A percentile compares a stretch with the other conserved stretches of the same genome.
These are phyloP conservation scores for Taphrina wiesneri DNA, from an alignment of 1,139 yeast genomes.

Conservation along the genomic window DNA sequence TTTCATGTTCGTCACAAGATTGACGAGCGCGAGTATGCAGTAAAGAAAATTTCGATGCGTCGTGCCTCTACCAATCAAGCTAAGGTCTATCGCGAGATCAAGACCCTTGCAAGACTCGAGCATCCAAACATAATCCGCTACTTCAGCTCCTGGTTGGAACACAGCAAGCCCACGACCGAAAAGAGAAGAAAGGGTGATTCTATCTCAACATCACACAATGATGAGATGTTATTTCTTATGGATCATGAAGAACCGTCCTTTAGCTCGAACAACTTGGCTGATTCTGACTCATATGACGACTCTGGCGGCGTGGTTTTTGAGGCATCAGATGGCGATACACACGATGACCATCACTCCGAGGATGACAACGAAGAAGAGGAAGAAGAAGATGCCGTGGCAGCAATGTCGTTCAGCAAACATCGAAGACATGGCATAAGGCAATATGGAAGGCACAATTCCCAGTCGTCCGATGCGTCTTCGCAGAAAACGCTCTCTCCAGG, in stretches of 20 bases:
- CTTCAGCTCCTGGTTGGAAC: constrained; percentile 94
- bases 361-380: neutral
- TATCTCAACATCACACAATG: constrained; percentile 33
- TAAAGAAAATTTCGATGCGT: constrained; percentile 58
- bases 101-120: constrained; percentile 82
- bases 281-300: constrained; percentile 34
- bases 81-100: constrained; percentile 79
- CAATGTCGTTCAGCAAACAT: neutral
- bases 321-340: constrained; percentile 1
- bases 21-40: constrained; percentile 92
- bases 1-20: constrained; percentile 88
- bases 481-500: neutral
- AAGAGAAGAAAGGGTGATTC: constrained; percentile 24
- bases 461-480: neutral
- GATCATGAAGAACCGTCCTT: constrained; percentile 17
- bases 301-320: constrained; percentile 11
- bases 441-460: neutral
- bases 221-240: constrained; percentile 3
- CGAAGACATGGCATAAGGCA: neutral
- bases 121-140: constrained; percentile 95
- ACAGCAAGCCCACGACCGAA: neutral
- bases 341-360: neutral
- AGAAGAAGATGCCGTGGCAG: neutral
- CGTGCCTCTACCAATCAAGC: constrained; percentile 24
- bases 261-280: constrained; percentile 44